These are phyloP conservation scores for Candida gorgasii DNA, from an alignment of 805 yeast species.

Conservation along the genomic window DNA sequence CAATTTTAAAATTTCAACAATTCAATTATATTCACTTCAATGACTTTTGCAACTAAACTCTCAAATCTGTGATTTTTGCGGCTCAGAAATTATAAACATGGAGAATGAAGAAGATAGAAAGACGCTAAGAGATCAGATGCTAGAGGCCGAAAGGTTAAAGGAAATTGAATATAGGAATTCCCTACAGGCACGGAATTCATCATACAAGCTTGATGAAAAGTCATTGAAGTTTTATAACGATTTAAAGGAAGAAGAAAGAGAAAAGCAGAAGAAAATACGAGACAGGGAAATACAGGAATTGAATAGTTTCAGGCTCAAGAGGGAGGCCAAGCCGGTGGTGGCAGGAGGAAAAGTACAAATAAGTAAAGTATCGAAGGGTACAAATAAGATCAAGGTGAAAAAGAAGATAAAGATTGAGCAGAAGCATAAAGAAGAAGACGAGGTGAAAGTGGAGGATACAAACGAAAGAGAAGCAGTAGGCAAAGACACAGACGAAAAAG, in stretches of 20 bases:
- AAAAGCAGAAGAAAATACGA: conserved; percentile 20
- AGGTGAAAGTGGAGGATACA: neutral
- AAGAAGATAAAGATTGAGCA: neutral
- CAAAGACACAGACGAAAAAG: neutral
- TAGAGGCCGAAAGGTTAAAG: conserved; percentile 38
- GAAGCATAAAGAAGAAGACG: no score
- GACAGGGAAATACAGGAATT: conserved; percentile 24
- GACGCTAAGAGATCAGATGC: conserved; percentile 43
- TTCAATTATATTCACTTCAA: no score
- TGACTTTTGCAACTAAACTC: neutral
- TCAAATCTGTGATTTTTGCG: conserved; percentile 5
- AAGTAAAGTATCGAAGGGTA: neutral
- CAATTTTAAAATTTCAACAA: no score
- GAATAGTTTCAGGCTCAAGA: conserved; percentile 12
- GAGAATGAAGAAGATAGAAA: conserved; percentile 31
- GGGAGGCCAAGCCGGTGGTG: no score
- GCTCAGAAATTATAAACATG: neutral
- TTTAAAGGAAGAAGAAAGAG: conserved; percentile 23
- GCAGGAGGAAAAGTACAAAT: no score
- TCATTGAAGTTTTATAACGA: conserved; percentile 37
- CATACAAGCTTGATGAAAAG: conserved; percentile 40
- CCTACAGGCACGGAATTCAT: conserved; percentile 35
- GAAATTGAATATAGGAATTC: conserved; percentile 31
- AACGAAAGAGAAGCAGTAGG: neutral
- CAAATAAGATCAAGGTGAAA: neutral